Evolutionary conservation across 768 basidiomycete genomes (phyloP).

Genomic region (Mycena capillaripes): DNA sequence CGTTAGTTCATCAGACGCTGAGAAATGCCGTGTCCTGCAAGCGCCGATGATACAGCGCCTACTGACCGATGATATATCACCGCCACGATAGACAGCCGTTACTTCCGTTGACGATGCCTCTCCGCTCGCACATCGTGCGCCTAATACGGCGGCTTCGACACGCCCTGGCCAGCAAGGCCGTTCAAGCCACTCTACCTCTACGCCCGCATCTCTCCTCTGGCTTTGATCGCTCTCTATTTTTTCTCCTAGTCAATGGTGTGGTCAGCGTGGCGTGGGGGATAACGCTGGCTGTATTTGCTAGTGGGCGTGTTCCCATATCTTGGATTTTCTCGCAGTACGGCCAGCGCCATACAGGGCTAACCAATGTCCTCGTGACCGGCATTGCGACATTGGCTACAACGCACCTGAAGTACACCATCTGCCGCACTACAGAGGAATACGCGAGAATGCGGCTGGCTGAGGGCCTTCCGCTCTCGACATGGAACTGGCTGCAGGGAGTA

Average conservation of each 20-base stretch:
- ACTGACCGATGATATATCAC: not conserved
- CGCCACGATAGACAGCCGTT: not conserved
- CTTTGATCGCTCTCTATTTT: constrained; percentile 10
- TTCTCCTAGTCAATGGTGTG: constrained; percentile 12
- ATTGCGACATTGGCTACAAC: constrained; percentile 18
- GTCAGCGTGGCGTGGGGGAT: constrained; percentile 18
- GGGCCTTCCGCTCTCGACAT: not conserved
- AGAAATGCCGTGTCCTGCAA: too few species aligned
- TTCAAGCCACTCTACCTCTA: not conserved
- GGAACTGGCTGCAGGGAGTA: constrained; percentile 13
- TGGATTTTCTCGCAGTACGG: constrained; percentile 10
- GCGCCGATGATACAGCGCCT: not conserved
- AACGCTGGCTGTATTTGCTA: constrained; percentile 5
- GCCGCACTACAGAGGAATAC: not conserved
- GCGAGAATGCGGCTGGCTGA: not conserved
- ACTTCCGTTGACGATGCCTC: not conserved
- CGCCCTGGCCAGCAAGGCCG: not conserved
- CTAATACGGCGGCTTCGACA: not conserved
- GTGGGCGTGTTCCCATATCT: constrained; percentile 4
- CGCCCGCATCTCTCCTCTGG: not conserved
- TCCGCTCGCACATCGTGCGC: not conserved
- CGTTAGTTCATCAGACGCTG: too few species aligned
- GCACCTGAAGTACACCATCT: constrained; percentile 19
- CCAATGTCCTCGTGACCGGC: constrained; percentile 14
- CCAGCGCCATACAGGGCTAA: not conserved